Base-by-base conservation (phyloP, 805 yeast species). In the Ogataea nakhonphanomensis region DNA sequence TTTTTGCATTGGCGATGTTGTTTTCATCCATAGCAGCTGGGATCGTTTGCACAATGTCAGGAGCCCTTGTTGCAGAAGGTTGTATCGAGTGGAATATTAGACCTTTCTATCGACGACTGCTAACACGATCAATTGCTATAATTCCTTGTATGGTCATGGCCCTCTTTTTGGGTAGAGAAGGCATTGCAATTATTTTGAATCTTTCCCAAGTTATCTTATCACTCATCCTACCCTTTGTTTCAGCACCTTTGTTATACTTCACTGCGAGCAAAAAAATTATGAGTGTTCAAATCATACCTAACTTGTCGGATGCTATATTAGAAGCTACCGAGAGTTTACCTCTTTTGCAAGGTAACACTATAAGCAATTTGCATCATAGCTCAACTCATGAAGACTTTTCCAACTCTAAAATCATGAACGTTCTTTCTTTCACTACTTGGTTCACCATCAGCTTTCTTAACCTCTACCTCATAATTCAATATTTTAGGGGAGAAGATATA, bases 1-100 rank as follows among this genome's bases (percentile, higher is more conserved):
- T 88, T 0, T 90, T 90, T 64, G 88, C 88, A 74, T 59, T 87
- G 38, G 96, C 96, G 0, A 69, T 90, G 51, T 66, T 90, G 28
- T 76, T 85, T 43, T 82, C 93, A 43, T 96, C 96, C 5, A 89
- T 85, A 55, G 82, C 90, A 33, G 96, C 96, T 0, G 95, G 96
- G 35, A 79, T 90, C 30, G 90, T 89, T 2, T 89, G 96, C 59
- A 90, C 97, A 0, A 83, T 90, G 66, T 87, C 95, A 0, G 96
- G 96, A 8, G 95, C 90, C 62, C 80, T 90, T 51, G 96, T 90
- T 2, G 77, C 88, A 50, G 97, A 90, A 59, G 97, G 97, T 1
- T 91, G 86, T 55, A 67, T 90, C 28, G 74, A 80, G 38, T 89
- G 96, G 96, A 78, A 74, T 2, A 49, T 86, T 30, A 73, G 70